Percentiles rank a stretch among this genome's conserved stretches.
Conservation (phyloP, 148 eudicot genomes). For the Amaranthus cruentus region DNA sequence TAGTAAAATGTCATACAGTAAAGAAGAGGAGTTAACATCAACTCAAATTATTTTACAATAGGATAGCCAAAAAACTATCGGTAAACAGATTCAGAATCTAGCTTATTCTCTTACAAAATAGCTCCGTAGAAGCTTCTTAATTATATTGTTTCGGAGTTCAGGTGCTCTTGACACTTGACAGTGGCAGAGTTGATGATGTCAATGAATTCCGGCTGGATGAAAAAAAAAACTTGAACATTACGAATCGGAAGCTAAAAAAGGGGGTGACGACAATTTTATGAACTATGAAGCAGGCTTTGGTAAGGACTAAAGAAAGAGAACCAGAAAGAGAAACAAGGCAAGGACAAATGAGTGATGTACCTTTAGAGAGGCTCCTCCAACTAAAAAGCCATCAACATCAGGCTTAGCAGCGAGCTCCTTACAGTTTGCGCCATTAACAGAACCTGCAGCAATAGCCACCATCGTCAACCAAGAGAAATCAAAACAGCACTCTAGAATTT, state of each 20-base stretch:
- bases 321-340: neutral
- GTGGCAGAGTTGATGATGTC: conserved; percentile 86
- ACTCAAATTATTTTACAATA: conserved; percentile 4
- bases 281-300: neutral
- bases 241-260: no score
- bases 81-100: conserved; percentile 12
- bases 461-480: neutral
- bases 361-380: conserved; percentile 91
- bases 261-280: neutral
- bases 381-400: conserved; percentile 90
- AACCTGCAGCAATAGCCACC: conserved; percentile 42
- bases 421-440: conserved; percentile 83
- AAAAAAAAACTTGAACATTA: neutral
- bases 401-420: conserved; percentile 75
- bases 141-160: conserved; percentile 21
- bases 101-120: conserved; percentile 18
- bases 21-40: conserved; percentile 1
- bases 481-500: neutral
- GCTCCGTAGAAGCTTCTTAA: conserved; percentile 20
- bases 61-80: conserved; percentile 2
- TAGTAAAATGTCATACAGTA: neutral
- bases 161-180: conserved; percentile 63
- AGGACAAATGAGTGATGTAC: conserved; percentile 27
- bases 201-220: conserved; percentile 71
- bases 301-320: neutral